Conservation (phyloP, 306 rosid species). For the Casuarina cunninghamiana region DNA sequence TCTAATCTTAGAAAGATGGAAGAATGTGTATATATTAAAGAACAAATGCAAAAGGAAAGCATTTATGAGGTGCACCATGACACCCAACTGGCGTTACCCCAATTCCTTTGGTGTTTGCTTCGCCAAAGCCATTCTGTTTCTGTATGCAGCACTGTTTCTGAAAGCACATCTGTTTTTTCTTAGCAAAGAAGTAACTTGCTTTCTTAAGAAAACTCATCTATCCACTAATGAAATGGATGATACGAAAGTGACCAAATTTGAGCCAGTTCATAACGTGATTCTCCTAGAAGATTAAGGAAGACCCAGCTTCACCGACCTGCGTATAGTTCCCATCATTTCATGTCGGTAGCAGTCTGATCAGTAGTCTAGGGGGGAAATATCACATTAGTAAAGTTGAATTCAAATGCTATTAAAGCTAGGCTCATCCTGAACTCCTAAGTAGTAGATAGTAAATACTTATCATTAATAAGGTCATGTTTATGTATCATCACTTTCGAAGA, state of each 20-base stretch:
- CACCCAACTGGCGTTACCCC: not conserved
- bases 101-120: not conserved
- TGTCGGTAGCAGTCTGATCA: not conserved
- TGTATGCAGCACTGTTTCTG: not conserved
- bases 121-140: not conserved
- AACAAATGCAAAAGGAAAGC: no score
- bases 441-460: no score
- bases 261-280: not conserved
- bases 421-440: no score
- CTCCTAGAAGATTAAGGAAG: not conserved
- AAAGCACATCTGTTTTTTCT: not conserved
- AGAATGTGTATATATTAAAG: no score
- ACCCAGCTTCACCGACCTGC: not conserved
- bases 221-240: not conserved
- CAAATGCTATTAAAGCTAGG: no score
- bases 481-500: no score
- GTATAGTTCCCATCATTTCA: not conserved
- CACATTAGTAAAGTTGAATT: no score
- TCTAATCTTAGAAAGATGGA: no score
- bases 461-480: no score
- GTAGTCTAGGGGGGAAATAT: not conserved
- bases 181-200: not conserved
- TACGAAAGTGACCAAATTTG: no score
- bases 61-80: not conserved
- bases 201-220: not conserved